Evolutionary conservation across 768 basidiomycete species (phyloP).

Genomic region (Chiua virens): DNA sequence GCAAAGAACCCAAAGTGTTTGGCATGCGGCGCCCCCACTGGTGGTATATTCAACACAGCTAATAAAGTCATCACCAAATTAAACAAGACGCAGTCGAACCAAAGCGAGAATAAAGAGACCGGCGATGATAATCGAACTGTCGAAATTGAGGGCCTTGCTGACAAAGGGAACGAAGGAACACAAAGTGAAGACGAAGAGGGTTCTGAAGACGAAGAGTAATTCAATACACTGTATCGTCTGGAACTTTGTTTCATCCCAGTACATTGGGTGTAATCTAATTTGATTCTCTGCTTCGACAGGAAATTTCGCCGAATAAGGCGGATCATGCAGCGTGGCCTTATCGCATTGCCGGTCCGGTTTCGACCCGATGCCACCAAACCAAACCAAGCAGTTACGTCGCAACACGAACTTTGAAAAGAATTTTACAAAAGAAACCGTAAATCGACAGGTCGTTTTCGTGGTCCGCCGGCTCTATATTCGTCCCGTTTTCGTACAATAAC

Average conservation of each 20-base stretch:
- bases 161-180: conserved; percentile 27
- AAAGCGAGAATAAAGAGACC: conserved; percentile 45
- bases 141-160: conserved; percentile 60
- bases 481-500: neutral
- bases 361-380: conserved; percentile 1
- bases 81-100: conserved; percentile 67
- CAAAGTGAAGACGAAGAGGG: conserved; percentile 26
- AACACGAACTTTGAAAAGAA: conserved; percentile 3
- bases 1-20: conserved; percentile 94
- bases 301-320: conserved; percentile 15
- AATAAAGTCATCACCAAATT: conserved; percentile 90
- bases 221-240: conserved; percentile 23
- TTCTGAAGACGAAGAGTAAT: conserved; percentile 33
- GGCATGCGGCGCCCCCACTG: conserved; percentile 90
- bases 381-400: conserved; percentile 8
- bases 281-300: conserved; percentile 20
- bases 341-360: conserved; percentile 6
- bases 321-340: conserved; percentile 11
- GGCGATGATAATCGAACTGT: conserved; percentile 41
- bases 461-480: neutral
- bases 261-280: conserved; percentile 25
- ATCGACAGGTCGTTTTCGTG: neutral
- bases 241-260: conserved; percentile 34
- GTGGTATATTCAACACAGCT: conserved; percentile 94
- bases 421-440: conserved; percentile 1